These are phyloP conservation scores for Vigna nakashimae DNA, from an alignment of 306 rosid genomes.

Conservation along the genomic window DNA sequence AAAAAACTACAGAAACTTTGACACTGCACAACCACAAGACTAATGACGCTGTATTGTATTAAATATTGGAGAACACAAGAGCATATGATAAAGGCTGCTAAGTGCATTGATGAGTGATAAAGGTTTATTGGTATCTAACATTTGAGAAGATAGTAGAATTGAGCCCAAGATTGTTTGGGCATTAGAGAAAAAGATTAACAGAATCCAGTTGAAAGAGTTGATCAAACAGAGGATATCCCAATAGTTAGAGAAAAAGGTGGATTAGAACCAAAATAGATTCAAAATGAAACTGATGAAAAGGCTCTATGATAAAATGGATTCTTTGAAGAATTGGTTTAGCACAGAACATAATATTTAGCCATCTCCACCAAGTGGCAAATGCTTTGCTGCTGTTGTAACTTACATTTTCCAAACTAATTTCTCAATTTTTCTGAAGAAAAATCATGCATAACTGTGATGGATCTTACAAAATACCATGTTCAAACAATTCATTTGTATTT, in stretches of 20 bases:
- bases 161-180: not conserved
- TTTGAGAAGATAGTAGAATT: not conserved
- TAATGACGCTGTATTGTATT: not conserved
- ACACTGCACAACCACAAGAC: not conserved
- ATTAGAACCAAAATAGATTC: not conserved
- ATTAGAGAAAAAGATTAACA: not conserved
- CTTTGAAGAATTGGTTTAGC: conserved; percentile 2
- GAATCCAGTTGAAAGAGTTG: not conserved
- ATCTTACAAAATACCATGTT: not conserved
- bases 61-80: not conserved
- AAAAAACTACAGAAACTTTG: too few species aligned
- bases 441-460: not conserved
- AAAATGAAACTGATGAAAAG: not conserved
- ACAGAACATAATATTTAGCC: not conserved
- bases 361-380: not conserved
- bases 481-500: not conserved
- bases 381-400: not conserved
- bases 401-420: not conserved
- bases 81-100: not conserved
- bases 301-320: not conserved
- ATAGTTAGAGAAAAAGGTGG: not conserved
- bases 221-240: not conserved
- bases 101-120: not conserved
- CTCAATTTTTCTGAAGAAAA: not conserved
- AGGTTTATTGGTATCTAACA: not conserved